Conservation (phyloP, 768 basidiomycete genomes). For the Leccinum rimulosum region DNA sequence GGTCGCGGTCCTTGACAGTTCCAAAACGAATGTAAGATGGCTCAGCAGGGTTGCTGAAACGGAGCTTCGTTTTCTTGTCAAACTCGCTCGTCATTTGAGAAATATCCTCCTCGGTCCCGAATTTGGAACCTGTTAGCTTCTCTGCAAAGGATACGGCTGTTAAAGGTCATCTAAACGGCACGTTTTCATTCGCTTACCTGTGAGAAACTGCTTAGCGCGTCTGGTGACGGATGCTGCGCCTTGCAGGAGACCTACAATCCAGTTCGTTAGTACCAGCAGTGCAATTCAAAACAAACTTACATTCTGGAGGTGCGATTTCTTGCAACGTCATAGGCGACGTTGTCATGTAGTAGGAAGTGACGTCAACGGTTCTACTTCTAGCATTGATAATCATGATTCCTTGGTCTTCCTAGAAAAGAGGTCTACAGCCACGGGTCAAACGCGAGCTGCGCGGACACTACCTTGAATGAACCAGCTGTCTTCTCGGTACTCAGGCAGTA, state of each 20-base stretch:
- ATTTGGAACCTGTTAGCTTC: conserved; percentile 40
- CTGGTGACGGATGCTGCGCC: conserved; percentile 52
- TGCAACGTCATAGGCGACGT: conserved; percentile 34
- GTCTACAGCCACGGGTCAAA: background rate
- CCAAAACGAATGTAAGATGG: conserved; percentile 49
- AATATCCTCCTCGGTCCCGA: conserved; percentile 38
- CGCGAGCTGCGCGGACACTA: background rate
- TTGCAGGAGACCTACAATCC: conserved; percentile 41
- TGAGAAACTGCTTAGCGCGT: conserved; percentile 39
- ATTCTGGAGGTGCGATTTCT: conserved; percentile 48
- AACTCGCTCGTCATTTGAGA: conserved; percentile 41
- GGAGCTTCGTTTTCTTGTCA: conserved; percentile 45
- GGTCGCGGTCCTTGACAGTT: conserved; percentile 40
- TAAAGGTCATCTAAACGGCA: background rate
- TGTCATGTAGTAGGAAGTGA: conserved; percentile 50
- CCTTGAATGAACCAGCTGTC: conserved; percentile 27
- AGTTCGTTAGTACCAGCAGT: background rate
- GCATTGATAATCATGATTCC: conserved; percentile 57
- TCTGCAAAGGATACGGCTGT: conserved; percentile 24
- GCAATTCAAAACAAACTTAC: conserved; percentile 21
- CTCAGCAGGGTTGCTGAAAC: conserved; percentile 38
- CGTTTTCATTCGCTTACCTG: conserved; percentile 26
- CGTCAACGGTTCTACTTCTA: conserved; percentile 62
- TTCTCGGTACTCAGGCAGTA: conserved; percentile 42
- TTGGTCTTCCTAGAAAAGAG: conserved; percentile 36